A percentile compares a stretch with the other conserved stretches of the same genome.
Evolutionary conservation across 2,329 filamentous ascomycete genomes (phyloP).

Genomic region (Epichloe sp.): DNA sequence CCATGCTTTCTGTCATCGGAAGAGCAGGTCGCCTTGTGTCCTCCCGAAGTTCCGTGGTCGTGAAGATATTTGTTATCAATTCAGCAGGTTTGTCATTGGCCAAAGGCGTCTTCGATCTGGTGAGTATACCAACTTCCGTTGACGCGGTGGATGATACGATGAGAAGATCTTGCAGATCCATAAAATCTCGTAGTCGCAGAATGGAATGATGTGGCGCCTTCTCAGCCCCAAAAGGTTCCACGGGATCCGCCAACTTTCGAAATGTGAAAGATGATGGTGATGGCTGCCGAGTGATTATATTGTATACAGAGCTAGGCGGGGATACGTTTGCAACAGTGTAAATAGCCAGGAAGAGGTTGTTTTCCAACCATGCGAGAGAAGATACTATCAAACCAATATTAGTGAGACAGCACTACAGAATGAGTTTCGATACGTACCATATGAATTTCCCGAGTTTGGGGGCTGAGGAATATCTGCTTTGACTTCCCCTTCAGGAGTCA

Average conservation of each 20-base stretch:
- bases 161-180: conserved; percentile 67
- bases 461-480: conserved; percentile 73
- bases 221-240: conserved; percentile 55
- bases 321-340: conserved; percentile 54
- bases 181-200: conserved; percentile 64
- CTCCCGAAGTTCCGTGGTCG: conserved; percentile 56
- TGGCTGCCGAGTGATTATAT: conserved; percentile 59
- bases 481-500: conserved; percentile 66
- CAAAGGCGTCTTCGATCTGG: conserved; percentile 56
- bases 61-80: conserved; percentile 54
- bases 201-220: conserved; percentile 64
- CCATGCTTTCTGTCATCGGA: conserved; percentile 48
- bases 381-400: conserved; percentile 42
- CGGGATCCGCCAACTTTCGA: conserved; percentile 62
- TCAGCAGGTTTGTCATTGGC: conserved; percentile 45
- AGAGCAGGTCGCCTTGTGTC: conserved; percentile 65
- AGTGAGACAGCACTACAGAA: neutral
- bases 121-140: conserved; percentile 66
- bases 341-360: conserved; percentile 68
- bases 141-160: conserved; percentile 72
- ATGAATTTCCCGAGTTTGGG: conserved; percentile 50
- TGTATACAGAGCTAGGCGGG: conserved; percentile 55
- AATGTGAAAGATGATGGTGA: conserved; percentile 49
- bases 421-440: conserved; percentile 40
- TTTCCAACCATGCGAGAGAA: conserved; percentile 77